These are phyloP conservation scores for Madurella mycetomatis DNA, from an alignment of 2,329 filamentous ascomycete species.

Conservation along the genomic window DNA sequence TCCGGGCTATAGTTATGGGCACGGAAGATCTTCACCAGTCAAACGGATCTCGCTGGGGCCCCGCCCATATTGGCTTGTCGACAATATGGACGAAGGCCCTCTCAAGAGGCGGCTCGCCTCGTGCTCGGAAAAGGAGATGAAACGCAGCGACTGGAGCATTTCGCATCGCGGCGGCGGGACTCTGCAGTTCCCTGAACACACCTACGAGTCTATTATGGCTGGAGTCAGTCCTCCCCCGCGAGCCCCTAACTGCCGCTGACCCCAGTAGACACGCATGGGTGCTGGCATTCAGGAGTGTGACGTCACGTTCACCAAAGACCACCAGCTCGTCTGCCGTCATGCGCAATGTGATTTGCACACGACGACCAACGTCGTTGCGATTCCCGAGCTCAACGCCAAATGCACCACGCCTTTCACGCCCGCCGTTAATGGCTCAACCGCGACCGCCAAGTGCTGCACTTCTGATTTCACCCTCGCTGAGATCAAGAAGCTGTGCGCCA, in stretches of 20 bases:
- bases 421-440: conserved; percentile 45
- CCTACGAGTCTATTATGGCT: conserved; percentile 53
- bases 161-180: conserved; percentile 60
- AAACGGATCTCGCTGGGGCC: conserved; percentile 56
- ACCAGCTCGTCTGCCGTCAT: conserved; percentile 63
- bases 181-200: conserved; percentile 62
- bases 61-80: conserved; percentile 60
- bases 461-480: conserved; percentile 65
- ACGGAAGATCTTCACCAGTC: conserved; percentile 23
- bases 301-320: conserved; percentile 61
- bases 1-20: background rate
- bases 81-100: conserved; percentile 56
- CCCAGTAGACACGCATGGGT: conserved; percentile 53
- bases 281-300: conserved; percentile 65
- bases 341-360: conserved; percentile 64
- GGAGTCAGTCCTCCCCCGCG: conserved; percentile 34
- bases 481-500: conserved; percentile 63
- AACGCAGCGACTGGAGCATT: conserved; percentile 53
- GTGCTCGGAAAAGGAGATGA: conserved; percentile 53
- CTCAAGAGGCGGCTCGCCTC: conserved; percentile 57
- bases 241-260: background rate
- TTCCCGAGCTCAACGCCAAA: conserved; percentile 59
- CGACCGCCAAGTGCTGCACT: conserved; percentile 65
- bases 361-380: conserved; percentile 62
- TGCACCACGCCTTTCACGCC: conserved; percentile 60